These are phyloP conservation scores for Penicillium decumbens DNA, from an alignment of 2,329 filamentous ascomycete genomes.

Conservation along the genomic window DNA sequence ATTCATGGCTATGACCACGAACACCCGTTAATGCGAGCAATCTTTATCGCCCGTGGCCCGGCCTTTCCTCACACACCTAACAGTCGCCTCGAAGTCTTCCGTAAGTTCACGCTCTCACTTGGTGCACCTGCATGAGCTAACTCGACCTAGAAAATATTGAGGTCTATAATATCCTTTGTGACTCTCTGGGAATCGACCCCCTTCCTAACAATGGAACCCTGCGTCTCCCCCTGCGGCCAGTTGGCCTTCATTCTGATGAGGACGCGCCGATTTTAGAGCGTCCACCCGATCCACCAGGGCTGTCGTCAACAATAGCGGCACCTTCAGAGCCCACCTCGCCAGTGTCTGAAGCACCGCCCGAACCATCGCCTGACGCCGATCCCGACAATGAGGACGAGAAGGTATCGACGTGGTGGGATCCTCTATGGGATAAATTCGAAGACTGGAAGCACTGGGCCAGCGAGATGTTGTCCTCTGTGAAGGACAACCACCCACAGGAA, in stretches of 20 bases:
- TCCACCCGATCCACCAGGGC: slow-evolving; percentile 32
- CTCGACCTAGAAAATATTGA: slow-evolving; percentile 71
- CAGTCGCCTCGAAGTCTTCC: slow-evolving; percentile 73
- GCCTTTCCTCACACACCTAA: slow-evolving; percentile 84
- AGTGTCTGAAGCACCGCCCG: neutral
- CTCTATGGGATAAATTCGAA: slow-evolving; percentile 33
- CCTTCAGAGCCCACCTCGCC: slow-evolving; percentile 5
- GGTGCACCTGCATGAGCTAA: neutral
- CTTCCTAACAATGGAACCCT: slow-evolving; percentile 84
- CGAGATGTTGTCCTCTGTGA: slow-evolving; percentile 29
- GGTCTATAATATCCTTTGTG: slow-evolving; percentile 91
- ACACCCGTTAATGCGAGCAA: slow-evolving; percentile 90
- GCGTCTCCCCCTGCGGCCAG: slow-evolving; percentile 43
- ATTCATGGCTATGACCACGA: slow-evolving; percentile 94
- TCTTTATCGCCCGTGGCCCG: slow-evolving; percentile 87
- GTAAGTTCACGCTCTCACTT: slow-evolving; percentile 52
- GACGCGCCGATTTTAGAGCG: slow-evolving; percentile 29
- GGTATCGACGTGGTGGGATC: slow-evolving; percentile 30
- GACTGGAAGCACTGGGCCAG: slow-evolving; percentile 36
- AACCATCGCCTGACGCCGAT: slow-evolving; percentile 9
- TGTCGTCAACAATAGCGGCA: slow-evolving; percentile 8
- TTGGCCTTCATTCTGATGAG: slow-evolving; percentile 44
- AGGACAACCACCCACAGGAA: slow-evolving; percentile 23
- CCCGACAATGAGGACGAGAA: slow-evolving; percentile 20
- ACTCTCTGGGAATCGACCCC: slow-evolving; percentile 70